These are phyloP conservation scores for Tetrahymena elliotti DNA, from an alignment of 73 alveolate genomes.

Conservation along the genomic window DNA sequence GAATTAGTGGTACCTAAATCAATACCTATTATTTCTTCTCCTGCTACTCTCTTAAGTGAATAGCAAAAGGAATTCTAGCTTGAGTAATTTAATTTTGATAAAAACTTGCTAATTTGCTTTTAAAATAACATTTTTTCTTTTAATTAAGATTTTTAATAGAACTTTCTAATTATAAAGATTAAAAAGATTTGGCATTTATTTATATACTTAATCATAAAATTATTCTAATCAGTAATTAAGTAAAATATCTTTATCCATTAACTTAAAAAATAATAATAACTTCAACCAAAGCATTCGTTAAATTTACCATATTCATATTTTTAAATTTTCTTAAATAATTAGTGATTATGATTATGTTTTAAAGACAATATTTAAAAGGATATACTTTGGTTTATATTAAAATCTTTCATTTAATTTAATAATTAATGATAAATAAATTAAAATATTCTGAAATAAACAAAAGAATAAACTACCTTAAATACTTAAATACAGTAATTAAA, in stretches of 20 bases:
- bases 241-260: too few relatives aligned
- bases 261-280: too few relatives aligned
- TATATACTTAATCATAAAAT: not conserved
- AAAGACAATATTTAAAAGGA: too few relatives aligned
- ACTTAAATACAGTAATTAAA: too few relatives aligned
- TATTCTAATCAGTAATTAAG: not conserved
- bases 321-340: too few relatives aligned
- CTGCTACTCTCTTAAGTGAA: not conserved
- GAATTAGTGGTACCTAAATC: slow-evolving; percentile 77
- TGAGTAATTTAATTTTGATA: not conserved
- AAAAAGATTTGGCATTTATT: not conserved
- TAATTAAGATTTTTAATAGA: not conserved
- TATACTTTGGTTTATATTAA: too few relatives aligned
- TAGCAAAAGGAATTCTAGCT: not conserved
- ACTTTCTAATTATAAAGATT: not conserved
- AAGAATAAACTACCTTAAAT: too few relatives aligned
- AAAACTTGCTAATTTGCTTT: not conserved
- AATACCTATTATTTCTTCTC: slow-evolving; percentile 47
- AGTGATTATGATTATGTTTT: too few relatives aligned
- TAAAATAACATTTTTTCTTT: not conserved
- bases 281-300: not conserved
- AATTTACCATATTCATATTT: too few relatives aligned
- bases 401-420: too few relatives aligned
- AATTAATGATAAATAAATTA: too few relatives aligned
- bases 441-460: too few relatives aligned